Evolutionary conservation across 805 yeast species (phyloP), one percentile per base, ranked within the genome.

Genomic region (Monosporozyma yasuniensis): DNA sequence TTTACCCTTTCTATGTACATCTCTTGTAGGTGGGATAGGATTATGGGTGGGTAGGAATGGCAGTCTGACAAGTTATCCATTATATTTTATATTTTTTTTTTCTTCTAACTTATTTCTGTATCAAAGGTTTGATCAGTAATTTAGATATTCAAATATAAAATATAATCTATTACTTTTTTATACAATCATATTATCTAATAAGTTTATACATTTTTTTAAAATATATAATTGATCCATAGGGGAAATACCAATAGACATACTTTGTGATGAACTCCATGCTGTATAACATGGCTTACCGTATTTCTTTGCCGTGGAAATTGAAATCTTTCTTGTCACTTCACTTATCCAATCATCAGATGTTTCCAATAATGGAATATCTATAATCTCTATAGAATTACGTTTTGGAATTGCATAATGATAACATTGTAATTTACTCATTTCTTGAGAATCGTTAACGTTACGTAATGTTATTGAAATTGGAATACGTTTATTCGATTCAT

Each of bases 31-130:
- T 80, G 90, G 83, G 83, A 78, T 75, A 68, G 73, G 61, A 62
- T 68, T 52, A 54, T 67, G 93, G 97, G 96, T 87, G 97, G 97
- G 96, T 78, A 79, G 82, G 81, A 84, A 89, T 80, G 98, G 98
- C 96, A 84, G 96, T 91, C 99, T 91, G 99, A 91, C 97, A 91
- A 89, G 98, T 88, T 83, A 32, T 32, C 35, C 35, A 32, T 8
- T 30, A 42, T 18, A 42, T 52, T 10, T 37, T 9, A 4, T 37
- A 37, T 37, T 25, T 25, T 5, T 25, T 25, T 55, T 53, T 56
- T 58, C 57, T 57, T 54, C 62, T 61, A 58, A 56, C 46, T 53
- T 55, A 43, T 19, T n/a, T 39, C 42, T 30, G 35, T 47, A 54
- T 53, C 67, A 67, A 67, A 66, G 71, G 66, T 51, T 67, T 67